A percentile compares a stretch with the other conserved stretches of the same genome.
These are phyloP conservation scores for Claviceps capensis DNA, from an alignment of 2,329 filamentous ascomycete species.

Conservation along the genomic window DNA sequence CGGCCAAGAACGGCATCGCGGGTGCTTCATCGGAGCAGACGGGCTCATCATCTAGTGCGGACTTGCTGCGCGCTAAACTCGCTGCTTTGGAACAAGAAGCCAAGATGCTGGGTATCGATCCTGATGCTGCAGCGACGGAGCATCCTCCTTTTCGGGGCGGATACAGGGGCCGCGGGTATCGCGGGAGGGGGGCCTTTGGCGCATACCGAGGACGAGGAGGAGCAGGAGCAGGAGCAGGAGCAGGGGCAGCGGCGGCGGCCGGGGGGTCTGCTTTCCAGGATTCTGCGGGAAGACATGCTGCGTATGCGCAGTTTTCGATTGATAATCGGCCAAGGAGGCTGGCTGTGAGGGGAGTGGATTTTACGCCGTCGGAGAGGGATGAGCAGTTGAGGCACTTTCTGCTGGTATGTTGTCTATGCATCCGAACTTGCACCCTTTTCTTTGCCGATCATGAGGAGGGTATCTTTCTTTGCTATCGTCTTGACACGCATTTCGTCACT, in stretches of 20 bases:
- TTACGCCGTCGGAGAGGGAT: slow-evolving; percentile 47
- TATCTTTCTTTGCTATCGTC: no score
- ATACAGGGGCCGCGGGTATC: slow-evolving; percentile 21
- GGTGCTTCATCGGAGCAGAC: slow-evolving; percentile 8
- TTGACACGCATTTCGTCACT: no score
- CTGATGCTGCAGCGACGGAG: slow-evolving; percentile 33
- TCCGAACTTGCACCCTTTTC: no score
- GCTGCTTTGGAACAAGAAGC: slow-evolving; percentile 64
- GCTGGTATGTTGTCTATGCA: slow-evolving; percentile 35
- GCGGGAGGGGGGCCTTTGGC: slow-evolving; percentile 17
- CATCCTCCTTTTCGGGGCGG: slow-evolving; percentile 20
- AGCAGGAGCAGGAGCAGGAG: neutral
- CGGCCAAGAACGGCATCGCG: slow-evolving; percentile 17
- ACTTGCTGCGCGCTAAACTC: slow-evolving; percentile 55
- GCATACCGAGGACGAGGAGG: no score
- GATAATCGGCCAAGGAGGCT: slow-evolving; percentile 65
- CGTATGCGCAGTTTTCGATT: slow-evolving; percentile 51
- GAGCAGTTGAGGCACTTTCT: slow-evolving; percentile 60
- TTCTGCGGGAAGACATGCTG: slow-evolving; percentile 35
- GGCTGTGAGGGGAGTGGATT: slow-evolving; percentile 48
- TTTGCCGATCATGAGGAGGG: no score
- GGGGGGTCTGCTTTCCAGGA: slow-evolving; percentile 23
- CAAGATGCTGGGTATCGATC: slow-evolving; percentile 53
- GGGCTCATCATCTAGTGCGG: slow-evolving; percentile 37
- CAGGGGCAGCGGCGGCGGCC: slow-evolving; percentile 15